These are phyloP conservation scores for Drechmeria coniospora DNA, from an alignment of 2,329 filamentous ascomycete species.

Conservation along the genomic window DNA sequence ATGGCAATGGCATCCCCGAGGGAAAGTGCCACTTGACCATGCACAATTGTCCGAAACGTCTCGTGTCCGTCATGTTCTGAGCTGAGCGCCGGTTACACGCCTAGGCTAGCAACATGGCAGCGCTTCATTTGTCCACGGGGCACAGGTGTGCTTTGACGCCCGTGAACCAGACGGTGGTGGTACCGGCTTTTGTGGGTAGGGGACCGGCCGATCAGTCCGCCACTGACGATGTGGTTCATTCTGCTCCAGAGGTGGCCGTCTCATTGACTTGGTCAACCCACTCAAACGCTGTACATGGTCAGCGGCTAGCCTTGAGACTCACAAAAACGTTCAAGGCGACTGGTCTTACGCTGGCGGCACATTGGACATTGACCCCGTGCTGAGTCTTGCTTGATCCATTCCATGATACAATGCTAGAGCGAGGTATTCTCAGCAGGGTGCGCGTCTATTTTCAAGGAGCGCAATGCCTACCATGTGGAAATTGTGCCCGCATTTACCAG, in stretches of 20 bases:
- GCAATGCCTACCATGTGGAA: conserved; percentile 71
- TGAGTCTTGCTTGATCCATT: conserved; percentile 92
- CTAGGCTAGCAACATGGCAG: no score
- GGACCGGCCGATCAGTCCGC: no score
- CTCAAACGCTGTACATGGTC: conserved; percentile 21
- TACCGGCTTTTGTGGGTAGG: no score
- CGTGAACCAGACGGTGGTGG: no score
- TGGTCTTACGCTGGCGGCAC: conserved; percentile 72
- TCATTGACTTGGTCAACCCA: conserved; percentile 23
- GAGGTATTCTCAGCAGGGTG: neutral
- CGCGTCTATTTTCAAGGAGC: neutral
- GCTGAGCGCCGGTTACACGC: no score
- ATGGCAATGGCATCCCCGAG: no score
- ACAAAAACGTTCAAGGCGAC: neutral
- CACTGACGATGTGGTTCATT: conserved; percentile 8
- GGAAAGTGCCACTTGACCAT: no score
- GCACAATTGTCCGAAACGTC: no score
- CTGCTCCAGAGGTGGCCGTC: conserved; percentile 10
- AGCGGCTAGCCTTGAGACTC: neutral
- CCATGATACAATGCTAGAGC: conserved; percentile 74
- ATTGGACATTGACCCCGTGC: conserved; percentile 92
- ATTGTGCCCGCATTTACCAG: conserved; percentile 91
- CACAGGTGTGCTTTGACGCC: no score
- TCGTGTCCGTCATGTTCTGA: no score
- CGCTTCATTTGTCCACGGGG: no score